Percentiles rank a stretch among this genome's conserved stretches.
These are phyloP conservation scores for Chaetomiaceae sp. DNA, from an alignment of 2,329 filamentous ascomycete genomes.

Conservation along the genomic window DNA sequence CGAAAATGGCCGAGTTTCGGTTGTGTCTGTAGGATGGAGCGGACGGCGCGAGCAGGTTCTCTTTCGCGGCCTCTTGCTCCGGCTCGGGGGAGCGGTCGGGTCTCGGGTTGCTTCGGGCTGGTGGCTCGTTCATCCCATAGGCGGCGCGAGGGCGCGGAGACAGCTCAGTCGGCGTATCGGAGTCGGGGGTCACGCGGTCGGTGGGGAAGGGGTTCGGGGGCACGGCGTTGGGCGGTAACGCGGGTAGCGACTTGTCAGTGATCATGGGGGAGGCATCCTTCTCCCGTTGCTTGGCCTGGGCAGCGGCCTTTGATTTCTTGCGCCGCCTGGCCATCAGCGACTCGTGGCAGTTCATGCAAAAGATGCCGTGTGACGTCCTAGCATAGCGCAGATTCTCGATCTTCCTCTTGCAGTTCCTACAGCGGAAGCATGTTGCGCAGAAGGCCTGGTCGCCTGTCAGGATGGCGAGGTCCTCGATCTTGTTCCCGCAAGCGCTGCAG, in stretches of 20 bases:
- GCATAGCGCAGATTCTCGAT: constrained; percentile 98
- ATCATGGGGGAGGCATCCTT: constrained; percentile 63
- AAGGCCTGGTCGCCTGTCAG: constrained; percentile 97
- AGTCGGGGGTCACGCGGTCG: constrained; percentile 55
- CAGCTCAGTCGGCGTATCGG: constrained; percentile 64
- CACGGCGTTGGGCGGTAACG: constrained; percentile 72
- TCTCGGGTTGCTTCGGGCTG: constrained; percentile 50
- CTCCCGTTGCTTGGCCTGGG: constrained; percentile 56
- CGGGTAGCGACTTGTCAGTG: constrained; percentile 88
- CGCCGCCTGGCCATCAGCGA: constrained; percentile 87
- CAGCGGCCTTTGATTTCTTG: constrained; percentile 73
- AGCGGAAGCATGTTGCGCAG: constrained; percentile 94
- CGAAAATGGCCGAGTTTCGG: constrained; percentile 64
- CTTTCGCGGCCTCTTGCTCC: constrained; percentile 37
- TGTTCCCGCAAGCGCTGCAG: constrained; percentile 92
- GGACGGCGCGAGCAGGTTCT: constrained; percentile 64
- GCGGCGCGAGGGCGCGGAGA: constrained; percentile 56
- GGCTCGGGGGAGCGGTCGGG: constrained; percentile 53
- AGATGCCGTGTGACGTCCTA: constrained; percentile 94
- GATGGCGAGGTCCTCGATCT: constrained; percentile 97
- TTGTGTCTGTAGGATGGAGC: constrained; percentile 74
- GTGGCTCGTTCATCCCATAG: constrained; percentile 49
- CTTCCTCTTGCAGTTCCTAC: constrained; percentile 96
- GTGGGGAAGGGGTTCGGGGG: constrained; percentile 58
- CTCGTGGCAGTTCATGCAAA: constrained; percentile 99